phyloP scores from a whole-genome alignment of 441 rosid genomes.

The Erodium chrysanthum region DNA sequence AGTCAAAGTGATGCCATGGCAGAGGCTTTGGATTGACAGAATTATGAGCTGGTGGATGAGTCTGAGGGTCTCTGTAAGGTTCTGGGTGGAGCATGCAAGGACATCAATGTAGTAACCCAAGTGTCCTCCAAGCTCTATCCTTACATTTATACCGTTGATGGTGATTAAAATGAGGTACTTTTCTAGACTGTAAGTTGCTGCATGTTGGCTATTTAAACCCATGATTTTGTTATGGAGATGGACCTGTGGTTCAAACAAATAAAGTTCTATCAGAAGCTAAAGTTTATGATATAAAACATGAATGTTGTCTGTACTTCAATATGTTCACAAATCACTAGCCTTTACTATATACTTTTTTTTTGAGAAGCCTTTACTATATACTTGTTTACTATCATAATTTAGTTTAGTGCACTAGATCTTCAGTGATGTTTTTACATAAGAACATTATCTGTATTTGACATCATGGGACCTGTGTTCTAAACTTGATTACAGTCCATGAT shows the following conservation, averaged over 20 bases:
- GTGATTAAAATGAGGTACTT: conserved; percentile 63
- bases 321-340: background rate
- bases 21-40: conserved; percentile 72
- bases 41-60: conserved; percentile 61
- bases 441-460: too few relatives aligned
- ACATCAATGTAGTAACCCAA: conserved; percentile 73
- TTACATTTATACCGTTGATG: conserved; percentile 62
- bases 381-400: too few relatives aligned
- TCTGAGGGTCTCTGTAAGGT: conserved; percentile 72
- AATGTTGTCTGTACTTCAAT: background rate
- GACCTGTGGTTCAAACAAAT: conserved; percentile 35
- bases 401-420: background rate
- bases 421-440: too few relatives aligned
- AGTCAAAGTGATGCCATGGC: conserved; percentile 69
- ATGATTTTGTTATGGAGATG: conserved; percentile 68
- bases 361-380: too few relatives aligned
- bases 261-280: too few relatives aligned
- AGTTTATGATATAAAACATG: background rate
- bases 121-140: conserved; percentile 92
- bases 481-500: background rate
- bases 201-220: conserved; percentile 68
- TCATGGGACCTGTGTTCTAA: background rate
- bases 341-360: background rate
- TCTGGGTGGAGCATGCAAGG: conserved; percentile 80
- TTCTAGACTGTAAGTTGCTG: conserved; percentile 76